Evolutionary conservation across 1,284 basidiomycete genomes (phyloP).

Genomic region (Meira miltonrushii): DNA sequence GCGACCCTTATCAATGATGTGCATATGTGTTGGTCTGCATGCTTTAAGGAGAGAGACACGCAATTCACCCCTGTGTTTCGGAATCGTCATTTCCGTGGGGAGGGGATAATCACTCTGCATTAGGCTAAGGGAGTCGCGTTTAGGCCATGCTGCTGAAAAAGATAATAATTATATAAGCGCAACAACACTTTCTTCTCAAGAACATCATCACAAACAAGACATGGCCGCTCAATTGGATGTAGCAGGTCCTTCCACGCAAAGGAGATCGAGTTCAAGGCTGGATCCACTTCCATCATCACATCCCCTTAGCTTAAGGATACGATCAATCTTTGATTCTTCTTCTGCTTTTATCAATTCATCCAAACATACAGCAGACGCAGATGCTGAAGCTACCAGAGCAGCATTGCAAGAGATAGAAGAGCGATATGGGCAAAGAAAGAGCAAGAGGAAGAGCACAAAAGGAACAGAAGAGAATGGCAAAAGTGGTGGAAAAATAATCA

Average conservation of each 20-base stretch:
- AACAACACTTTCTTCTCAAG: neutral
- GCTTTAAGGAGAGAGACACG: too few species aligned
- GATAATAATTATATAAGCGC: neutral
- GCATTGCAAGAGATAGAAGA: conserved; percentile 49
- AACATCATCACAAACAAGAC: neutral
- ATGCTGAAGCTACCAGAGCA: conserved; percentile 75
- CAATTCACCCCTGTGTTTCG: too few species aligned
- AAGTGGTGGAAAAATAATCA: neutral
- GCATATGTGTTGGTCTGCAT: too few species aligned
- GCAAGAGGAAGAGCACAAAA: neutral
- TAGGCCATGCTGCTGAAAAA: too few species aligned
- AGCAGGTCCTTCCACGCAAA: conserved; percentile 8
- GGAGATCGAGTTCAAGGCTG: neutral
- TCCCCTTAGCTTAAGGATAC: conserved; percentile 10
- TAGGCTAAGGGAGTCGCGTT: too few species aligned
- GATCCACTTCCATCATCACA: conserved; percentile 11
- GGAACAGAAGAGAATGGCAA: neutral
- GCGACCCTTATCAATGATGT: too few species aligned
- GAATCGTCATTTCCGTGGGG: too few species aligned
- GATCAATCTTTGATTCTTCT: conserved; percentile 11
- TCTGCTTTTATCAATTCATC: neutral
- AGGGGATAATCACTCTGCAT: too few species aligned
- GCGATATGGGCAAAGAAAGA: conserved; percentile 3
- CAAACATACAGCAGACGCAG: neutral
- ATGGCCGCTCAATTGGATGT: neutral